Percentiles rank a stretch among this genome's conserved stretches.
phyloP scores from a whole-genome alignment of 106 monocot species.

The Dendrobium catenatum region DNA sequence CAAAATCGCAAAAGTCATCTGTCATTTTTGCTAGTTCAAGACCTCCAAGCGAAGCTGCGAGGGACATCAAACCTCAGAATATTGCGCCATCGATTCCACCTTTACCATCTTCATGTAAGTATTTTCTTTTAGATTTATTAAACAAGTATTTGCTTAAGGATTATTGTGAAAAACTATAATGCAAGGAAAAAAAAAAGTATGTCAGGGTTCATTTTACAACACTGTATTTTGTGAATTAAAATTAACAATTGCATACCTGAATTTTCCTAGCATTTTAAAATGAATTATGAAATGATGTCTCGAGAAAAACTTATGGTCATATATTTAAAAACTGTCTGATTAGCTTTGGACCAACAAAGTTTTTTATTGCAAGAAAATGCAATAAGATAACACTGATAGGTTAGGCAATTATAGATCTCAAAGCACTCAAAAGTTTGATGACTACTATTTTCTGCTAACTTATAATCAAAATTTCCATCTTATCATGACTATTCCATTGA shows the following conservation, averaged over 20 bases:
- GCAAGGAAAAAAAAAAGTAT: neutral
- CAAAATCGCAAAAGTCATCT: constrained; percentile 29
- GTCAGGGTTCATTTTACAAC: neutral
- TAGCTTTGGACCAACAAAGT: no score
- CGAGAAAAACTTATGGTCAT: neutral
- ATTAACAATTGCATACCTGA: neutral
- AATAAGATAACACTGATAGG: no score
- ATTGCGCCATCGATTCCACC: constrained; percentile 22
- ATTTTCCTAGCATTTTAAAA: neutral
- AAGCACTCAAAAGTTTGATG: no score
- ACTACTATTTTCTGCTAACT: no score
- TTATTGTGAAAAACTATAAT: neutral
- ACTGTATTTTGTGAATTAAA: neutral
- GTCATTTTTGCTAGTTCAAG: constrained; percentile 52
- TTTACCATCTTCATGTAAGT: constrained; percentile 67
- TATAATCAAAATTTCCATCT: no score
- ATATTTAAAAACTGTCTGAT: neutral
- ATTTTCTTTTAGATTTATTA: neutral
- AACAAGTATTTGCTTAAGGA: neutral
- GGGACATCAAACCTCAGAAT: constrained; percentile 19
- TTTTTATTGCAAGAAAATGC: no score
- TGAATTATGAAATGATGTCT: neutral
- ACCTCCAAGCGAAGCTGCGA: constrained; percentile 50
- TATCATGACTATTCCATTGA: no score
- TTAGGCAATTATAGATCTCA: no score